Evolutionary conservation across 2,329 filamentous ascomycete species (phyloP).

Genomic region (Xylaria polymorpha): DNA sequence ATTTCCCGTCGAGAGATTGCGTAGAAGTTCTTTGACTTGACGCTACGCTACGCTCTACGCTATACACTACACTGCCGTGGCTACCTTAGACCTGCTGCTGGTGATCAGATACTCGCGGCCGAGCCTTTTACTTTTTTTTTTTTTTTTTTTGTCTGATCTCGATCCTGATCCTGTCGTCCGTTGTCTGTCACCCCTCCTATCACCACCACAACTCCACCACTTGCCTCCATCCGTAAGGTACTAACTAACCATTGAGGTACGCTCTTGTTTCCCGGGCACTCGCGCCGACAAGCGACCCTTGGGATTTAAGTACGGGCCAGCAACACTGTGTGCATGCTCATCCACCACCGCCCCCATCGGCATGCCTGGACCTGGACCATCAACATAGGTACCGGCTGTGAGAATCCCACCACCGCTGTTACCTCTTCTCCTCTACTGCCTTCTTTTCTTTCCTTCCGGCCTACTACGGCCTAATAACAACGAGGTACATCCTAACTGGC

Average conservation of each 20-base stretch:
- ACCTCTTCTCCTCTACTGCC: slow-evolving; percentile 19
- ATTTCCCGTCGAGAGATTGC: not conserved
- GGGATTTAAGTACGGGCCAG: slow-evolving; percentile 19
- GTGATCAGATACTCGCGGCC: slow-evolving; percentile 6
- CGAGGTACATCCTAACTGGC: slow-evolving; percentile 20
- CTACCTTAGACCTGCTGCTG: slow-evolving; percentile 10
- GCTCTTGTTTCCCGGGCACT: slow-evolving; percentile 24
- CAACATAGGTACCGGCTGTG: slow-evolving; percentile 31
- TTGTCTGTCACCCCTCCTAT: slow-evolving; percentile 19
- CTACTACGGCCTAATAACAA: slow-evolving; percentile 24
- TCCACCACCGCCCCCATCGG: slow-evolving; percentile 34
- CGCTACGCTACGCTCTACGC: not conserved
- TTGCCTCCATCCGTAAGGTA: slow-evolving; percentile 32
- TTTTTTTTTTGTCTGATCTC: not conserved
- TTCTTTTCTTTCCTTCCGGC: slow-evolving; percentile 15
- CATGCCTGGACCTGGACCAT: slow-evolving; percentile 36
- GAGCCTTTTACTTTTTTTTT: not conserved
- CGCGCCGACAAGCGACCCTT: slow-evolving; percentile 34
- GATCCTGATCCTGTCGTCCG: not conserved
- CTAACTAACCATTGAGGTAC: slow-evolving; percentile 28
- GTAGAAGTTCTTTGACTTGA: not conserved
- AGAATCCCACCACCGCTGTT: slow-evolving; percentile 34
- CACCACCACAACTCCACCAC: slow-evolving; percentile 32
- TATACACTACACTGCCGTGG: not conserved
- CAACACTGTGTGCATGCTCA: slow-evolving; percentile 38